These are phyloP conservation scores for Neurospora sp. DNA, from an alignment of 2,329 filamentous ascomycete species.

Conservation along the genomic window DNA sequence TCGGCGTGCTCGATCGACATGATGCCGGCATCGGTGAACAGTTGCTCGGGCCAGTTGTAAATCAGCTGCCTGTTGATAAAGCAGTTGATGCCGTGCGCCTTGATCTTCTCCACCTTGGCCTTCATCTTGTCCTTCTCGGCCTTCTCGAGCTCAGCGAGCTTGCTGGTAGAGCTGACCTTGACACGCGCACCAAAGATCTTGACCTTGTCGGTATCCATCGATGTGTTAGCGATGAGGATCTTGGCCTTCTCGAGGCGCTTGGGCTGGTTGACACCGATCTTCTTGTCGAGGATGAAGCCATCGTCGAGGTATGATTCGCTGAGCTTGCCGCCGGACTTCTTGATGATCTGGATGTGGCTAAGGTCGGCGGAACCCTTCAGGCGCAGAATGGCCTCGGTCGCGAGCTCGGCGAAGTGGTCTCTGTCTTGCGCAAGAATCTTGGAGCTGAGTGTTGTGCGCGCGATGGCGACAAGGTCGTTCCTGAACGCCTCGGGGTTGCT, in stretches of 20 bases:
- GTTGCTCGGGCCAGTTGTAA: constrained; percentile 99
- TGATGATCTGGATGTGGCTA: constrained; percentile 98
- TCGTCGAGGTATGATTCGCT: constrained; percentile 96
- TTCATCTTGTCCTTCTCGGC: constrained; percentile 99
- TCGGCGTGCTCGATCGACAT: constrained; percentile 98
- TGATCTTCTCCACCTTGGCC: constrained; percentile 97
- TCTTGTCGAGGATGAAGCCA: constrained; percentile 98
- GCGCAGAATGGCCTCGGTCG: constrained; percentile 82
- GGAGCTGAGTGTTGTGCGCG: constrained; percentile 89
- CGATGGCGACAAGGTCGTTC: constrained; percentile 82
- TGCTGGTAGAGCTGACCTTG: constrained; percentile 92
- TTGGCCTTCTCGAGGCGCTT: constrained; percentile 97
- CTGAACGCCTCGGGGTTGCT: constrained; percentile 74
- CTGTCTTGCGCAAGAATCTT: constrained; percentile 94
- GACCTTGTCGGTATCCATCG: constrained; percentile 99
- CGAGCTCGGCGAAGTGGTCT: constrained; percentile 81
- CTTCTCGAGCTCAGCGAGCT: constrained; percentile 96
- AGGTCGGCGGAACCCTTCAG: constrained; percentile 86
- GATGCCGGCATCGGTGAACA: constrained; percentile 95
- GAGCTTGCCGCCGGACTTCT: constrained; percentile 96
- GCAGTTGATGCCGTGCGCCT: constrained; percentile 98
- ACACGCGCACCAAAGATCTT: constrained; percentile 98
- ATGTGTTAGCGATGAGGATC: constrained; percentile 94
- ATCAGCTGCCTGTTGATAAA: constrained; percentile 99
- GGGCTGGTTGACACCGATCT: constrained; percentile 96